Conservation (phyloP, 108 stramenopile species). For the Cyclotella kingstonii region DNA sequence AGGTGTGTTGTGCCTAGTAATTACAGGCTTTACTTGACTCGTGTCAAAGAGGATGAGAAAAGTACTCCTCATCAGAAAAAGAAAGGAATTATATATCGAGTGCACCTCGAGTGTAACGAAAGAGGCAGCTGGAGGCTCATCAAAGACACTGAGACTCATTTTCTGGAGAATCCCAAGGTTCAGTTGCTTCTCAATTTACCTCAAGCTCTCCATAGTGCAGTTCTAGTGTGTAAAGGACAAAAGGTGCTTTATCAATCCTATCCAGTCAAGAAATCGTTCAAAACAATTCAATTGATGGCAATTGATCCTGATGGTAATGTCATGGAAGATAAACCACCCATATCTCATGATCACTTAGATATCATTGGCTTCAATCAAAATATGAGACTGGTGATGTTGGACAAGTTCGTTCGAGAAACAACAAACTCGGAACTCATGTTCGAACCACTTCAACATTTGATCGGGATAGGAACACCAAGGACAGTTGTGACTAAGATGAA, state of each 20-base stretch:
- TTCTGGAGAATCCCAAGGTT: conserved; percentile 16
- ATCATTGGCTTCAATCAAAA: conserved; percentile 48
- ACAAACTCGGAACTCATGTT: conserved; percentile 24
- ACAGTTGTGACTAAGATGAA: conserved; percentile 24
- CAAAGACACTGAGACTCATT: conserved; percentile 11
- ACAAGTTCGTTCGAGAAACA: conserved; percentile 28
- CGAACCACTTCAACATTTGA: conserved; percentile 36
- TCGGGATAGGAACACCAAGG: conserved; percentile 27
- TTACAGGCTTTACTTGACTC: conserved; percentile 21
- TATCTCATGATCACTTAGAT: not conserved
- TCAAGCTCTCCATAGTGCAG: conserved; percentile 31
- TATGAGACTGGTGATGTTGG: conserved; percentile 30
- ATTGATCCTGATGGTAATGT: conserved; percentile 19
- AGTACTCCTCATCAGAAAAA: too few species aligned
- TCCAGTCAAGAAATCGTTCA: not conserved
- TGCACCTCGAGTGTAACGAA: conserved; percentile 12
- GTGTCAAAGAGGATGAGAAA: not conserved
- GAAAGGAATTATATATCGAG: conserved; percentile 6
- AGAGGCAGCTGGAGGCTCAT: not conserved
- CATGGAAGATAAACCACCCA: not conserved
- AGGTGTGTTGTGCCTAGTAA: conserved; percentile 17
- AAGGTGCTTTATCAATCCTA: conserved; percentile 39
- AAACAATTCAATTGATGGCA: conserved; percentile 2
- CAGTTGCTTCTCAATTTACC: conserved; percentile 36
- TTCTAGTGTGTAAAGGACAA: conserved; percentile 36